Conservation (phyloP, 1,284 basidiomycete species). For the Trichosporon sp. region DNA sequence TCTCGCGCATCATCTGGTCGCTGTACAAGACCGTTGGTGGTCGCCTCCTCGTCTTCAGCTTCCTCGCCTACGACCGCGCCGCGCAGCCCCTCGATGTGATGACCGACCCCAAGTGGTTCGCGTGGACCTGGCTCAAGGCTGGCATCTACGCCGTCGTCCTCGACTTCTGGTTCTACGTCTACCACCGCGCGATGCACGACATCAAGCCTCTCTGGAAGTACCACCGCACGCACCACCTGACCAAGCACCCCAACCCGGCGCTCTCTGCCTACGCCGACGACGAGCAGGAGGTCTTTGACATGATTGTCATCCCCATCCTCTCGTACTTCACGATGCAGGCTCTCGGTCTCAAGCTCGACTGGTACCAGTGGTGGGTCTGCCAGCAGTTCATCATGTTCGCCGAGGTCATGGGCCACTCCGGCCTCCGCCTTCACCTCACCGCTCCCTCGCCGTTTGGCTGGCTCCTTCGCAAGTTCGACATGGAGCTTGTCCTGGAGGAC, state of each 20-base stretch:
- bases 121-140: background rate
- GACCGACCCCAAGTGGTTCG: slow-evolving; percentile 1
- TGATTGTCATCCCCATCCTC: slow-evolving; percentile 2
- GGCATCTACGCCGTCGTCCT: slow-evolving; percentile 6
- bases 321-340: background rate
- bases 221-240: slow-evolving; percentile 10
- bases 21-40: slow-evolving; percentile 1
- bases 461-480: background rate
- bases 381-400: slow-evolving; percentile 9
- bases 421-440: slow-evolving; percentile 4
- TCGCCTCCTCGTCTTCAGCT: background rate
- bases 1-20: background rate
- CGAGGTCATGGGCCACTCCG: slow-evolving; percentile 7
- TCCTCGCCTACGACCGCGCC: background rate
- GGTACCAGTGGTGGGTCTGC: slow-evolving; percentile 7
- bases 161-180: slow-evolving; percentile 7
- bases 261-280: slow-evolving; percentile 6
- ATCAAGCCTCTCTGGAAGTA: slow-evolving; percentile 5
- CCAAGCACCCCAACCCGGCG: slow-evolving; percentile 8
- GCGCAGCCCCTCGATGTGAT: background rate
- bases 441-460: background rate
- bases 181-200: slow-evolving; percentile 10
- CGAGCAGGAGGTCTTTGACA: slow-evolving; percentile 3
- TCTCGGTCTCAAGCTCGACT: slow-evolving; percentile 3
- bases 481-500: slow-evolving; percentile 8